Conservation (phyloP, 2,329 filamentous ascomycete genomes). For the Botryotinia calthae region DNA sequence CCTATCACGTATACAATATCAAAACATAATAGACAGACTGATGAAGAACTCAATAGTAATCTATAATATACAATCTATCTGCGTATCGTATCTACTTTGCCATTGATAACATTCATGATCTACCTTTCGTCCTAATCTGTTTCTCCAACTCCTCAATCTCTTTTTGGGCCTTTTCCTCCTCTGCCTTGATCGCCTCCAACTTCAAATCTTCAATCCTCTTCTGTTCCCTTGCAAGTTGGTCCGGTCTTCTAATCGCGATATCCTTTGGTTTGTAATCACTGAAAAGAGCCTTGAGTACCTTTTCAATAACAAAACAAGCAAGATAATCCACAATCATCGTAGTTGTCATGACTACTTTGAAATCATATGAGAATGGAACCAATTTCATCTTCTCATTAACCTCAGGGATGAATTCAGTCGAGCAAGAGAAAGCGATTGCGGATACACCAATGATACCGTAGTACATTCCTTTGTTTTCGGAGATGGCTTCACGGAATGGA, state of each 20-base stretch:
- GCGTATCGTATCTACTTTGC: background rate
- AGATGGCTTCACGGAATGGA: constrained; percentile 93
- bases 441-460: constrained; percentile 91
- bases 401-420: constrained; percentile 92
- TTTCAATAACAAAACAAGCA: constrained; percentile 85
- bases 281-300: constrained; percentile 78
- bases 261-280: constrained; percentile 92
- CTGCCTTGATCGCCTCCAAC: constrained; percentile 46
- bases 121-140: constrained; percentile 46
- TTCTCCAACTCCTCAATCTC: constrained; percentile 58
- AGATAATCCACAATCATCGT: constrained; percentile 87
- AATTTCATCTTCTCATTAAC: constrained; percentile 91
- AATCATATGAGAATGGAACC: constrained; percentile 83
- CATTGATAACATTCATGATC: background rate
- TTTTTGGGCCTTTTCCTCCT: constrained; percentile 52
- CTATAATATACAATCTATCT: constrained; percentile 13
- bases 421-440: constrained; percentile 87
- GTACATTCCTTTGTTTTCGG: constrained; percentile 94
- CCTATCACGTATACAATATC: background rate
- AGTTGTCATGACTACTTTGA: constrained; percentile 80
- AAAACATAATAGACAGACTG: background rate
- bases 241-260: constrained; percentile 80
- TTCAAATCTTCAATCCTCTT: constrained; percentile 62
- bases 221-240: constrained; percentile 78
- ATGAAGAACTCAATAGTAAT: background rate